Percentiles rank a stretch among this genome's conserved stretches.
Evolutionary conservation across 78 protist species (phyloP).

Genomic region (Dictyostelium brefeldianum): DNA sequence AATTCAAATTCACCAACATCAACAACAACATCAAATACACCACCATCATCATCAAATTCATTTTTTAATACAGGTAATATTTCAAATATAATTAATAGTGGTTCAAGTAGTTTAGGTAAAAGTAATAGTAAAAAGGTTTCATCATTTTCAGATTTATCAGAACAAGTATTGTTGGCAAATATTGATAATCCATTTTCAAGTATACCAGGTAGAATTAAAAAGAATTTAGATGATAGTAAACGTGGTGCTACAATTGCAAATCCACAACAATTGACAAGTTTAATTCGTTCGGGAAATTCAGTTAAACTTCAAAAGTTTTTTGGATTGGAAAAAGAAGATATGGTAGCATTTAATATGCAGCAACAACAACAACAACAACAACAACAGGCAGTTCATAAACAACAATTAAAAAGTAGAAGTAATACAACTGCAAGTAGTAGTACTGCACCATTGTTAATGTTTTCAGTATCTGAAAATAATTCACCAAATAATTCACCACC

Average conservation of each 20-base stretch:
- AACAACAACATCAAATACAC: not conserved
- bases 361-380: conserved; percentile 10
- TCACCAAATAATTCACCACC: conserved; percentile 56
- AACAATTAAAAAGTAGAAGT: not conserved
- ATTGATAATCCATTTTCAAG: conserved; percentile 17
- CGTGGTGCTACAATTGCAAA: conserved; percentile 40
- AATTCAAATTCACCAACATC: not conserved
- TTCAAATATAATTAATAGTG: not conserved
- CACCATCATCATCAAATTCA: not conserved
- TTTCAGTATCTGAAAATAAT: not conserved
- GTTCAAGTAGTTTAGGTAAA: conserved; percentile 15
- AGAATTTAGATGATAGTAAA: not conserved
- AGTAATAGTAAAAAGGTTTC: not conserved
- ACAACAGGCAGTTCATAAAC: not conserved
- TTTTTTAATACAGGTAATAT: conserved; percentile 13
- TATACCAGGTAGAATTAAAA: conserved; percentile 17
- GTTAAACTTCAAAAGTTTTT: conserved; percentile 30
- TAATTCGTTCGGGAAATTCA: conserved; percentile 11
- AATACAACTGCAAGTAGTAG: not conserved
- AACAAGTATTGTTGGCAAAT: conserved; percentile 11
- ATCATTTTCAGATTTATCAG: not conserved
- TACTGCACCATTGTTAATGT: not conserved
- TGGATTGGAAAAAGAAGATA: conserved; percentile 31
- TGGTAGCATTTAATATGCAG: not conserved
- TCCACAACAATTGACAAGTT: conserved; percentile 39